Evolutionary conservation across 1,284 basidiomycete genomes (phyloP).

Genomic region (Fomitopsis betulina): DNA sequence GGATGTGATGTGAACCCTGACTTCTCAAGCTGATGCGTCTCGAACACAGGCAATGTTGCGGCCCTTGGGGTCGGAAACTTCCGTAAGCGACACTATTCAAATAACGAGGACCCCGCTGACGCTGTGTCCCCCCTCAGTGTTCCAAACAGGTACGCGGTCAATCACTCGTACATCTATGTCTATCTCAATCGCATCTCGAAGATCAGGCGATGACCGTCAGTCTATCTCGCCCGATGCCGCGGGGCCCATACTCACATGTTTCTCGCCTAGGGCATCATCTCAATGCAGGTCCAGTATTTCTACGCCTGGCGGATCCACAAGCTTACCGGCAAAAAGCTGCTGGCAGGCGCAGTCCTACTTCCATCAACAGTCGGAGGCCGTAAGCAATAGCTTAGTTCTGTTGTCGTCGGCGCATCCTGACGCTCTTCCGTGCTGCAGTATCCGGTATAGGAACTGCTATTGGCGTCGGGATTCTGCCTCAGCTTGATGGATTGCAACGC

Average conservation of each 20-base stretch:
- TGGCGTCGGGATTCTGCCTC: background rate
- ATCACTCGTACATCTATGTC: background rate
- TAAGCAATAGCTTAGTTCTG: background rate
- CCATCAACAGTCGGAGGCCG: background rate
- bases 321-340: background rate
- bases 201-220: background rate
- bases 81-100: background rate
- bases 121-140: background rate
- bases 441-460: background rate
- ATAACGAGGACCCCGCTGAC: background rate
- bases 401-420: background rate
- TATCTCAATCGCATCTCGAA: background rate
- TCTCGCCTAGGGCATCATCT: background rate
- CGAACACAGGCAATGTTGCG: background rate
- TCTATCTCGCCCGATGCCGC: background rate
- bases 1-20: background rate
- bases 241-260: background rate
- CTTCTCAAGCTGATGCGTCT: background rate
- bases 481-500: background rate
- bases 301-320: background rate
- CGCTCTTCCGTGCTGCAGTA: background rate
- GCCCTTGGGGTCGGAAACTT: background rate
- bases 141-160: background rate
- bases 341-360: background rate
- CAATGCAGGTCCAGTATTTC: background rate